Base-by-base conservation (phyloP, 495 filamentous ascomycete genomes). In the Evansstolkia leycettana region DNA sequence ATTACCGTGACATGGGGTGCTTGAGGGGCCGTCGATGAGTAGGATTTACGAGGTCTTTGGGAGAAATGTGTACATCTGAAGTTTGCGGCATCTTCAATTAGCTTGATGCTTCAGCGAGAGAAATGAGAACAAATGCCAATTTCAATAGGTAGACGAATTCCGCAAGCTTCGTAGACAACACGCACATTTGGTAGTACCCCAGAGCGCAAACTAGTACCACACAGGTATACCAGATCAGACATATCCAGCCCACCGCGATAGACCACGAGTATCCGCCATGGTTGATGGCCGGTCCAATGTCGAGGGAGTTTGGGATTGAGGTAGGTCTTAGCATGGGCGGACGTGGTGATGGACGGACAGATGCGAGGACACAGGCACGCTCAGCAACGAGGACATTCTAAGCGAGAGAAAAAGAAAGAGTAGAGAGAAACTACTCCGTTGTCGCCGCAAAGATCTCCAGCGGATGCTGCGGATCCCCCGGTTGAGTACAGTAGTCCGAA, bases 1-100 rank as follows among this genome's bases (percentile, higher is more conserved):
- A 99, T 85, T 38, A 92, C 73, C 19, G 88, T 94, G 47, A 98
- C 69, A 60, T 87, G 83, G n/a, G 86, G 86, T 10, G 77, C 55
- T 19, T 58, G 39, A 2, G 49, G 25, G 16, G 48, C 23, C 9
- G 46, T 53, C 27, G 47, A 40, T 11, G 62, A 54, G 14, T 44
- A 29, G 16, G 64, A 56, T 25, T 36, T 45, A 19, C 47, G 51
- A 34, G 64, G 65, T 37, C 42, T 54, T 41, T 42, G 52, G 5
- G 58, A 50, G 44, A 62, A 70, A 41, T 66, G 49, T 27, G 54
- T 52, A 52, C 65, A 62, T 60, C 69, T 72, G 34, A 6, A 39
- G 17, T 38, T n/a, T n/a, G n/a, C n/a, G n/a, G n/a, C n/a, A 23
- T 30, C 20, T 30, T 20, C 28, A 8, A 15, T 43, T 36, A 51